Conservation (phyloP, 1,139 yeast species). For the Spathaspora sp. region DNA sequence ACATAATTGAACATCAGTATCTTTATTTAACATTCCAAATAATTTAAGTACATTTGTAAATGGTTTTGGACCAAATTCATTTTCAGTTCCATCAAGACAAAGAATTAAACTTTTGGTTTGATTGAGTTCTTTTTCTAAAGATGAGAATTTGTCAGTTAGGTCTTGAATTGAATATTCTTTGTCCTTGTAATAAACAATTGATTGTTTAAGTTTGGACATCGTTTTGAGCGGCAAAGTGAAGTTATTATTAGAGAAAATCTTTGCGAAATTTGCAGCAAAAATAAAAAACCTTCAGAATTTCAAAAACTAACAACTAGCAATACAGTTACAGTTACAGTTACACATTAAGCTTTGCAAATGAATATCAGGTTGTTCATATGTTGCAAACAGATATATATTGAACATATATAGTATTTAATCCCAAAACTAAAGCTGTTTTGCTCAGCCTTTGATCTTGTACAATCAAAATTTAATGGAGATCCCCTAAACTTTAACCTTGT, state of each 20-base stretch:
- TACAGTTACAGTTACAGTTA: too few species aligned
- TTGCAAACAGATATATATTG: too few species aligned
- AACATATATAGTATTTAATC: too few species aligned
- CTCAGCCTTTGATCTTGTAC: too few species aligned
- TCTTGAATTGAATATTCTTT: constrained; percentile 6
- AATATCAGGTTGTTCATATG: too few species aligned
- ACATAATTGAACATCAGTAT: constrained; percentile 43
- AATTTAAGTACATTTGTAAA: constrained; percentile 56
- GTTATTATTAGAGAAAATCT: background rate
- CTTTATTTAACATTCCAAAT: constrained; percentile 51
- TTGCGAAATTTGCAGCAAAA: constrained; percentile 7
- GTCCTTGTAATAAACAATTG: constrained; percentile 6
- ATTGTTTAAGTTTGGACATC: background rate
- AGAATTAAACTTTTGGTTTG: constrained; percentile 28
- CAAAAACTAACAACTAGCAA: background rate
- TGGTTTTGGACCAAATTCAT: constrained; percentile 56
- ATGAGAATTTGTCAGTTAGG: background rate
- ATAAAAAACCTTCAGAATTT: too few species aligned
- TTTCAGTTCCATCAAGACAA: constrained; percentile 65
- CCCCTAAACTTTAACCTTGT: too few species aligned
- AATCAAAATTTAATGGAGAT: too few species aligned
- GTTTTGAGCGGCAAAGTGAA: background rate
- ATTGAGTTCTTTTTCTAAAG: constrained; percentile 1
- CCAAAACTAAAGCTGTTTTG: too few species aligned
- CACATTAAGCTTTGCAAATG: background rate